Conservation (phyloP, 805 yeast species). For the Metschnikowia gruessii region DNA sequence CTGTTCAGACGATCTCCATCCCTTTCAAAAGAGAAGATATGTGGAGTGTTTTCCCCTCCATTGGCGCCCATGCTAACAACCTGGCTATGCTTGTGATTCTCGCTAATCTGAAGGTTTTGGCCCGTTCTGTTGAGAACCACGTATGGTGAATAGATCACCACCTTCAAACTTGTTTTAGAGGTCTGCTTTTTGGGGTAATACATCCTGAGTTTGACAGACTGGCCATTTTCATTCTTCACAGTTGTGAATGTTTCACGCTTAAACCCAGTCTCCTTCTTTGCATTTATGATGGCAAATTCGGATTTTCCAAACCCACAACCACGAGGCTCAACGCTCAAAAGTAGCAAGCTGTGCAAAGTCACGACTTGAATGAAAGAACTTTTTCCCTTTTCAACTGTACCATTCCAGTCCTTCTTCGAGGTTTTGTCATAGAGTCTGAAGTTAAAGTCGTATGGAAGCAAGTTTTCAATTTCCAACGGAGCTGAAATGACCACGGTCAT, state of each 20-base stretch:
- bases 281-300: slow-evolving; percentile 71
- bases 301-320: slow-evolving; percentile 60
- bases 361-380: slow-evolving; percentile 79
- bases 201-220: slow-evolving; percentile 57
- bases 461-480: slow-evolving; percentile 80
- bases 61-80: slow-evolving; percentile 7
- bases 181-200: slow-evolving; percentile 55
- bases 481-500: slow-evolving; percentile 75
- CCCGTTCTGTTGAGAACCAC: slow-evolving; percentile 80
- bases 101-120: slow-evolving; percentile 54
- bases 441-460: slow-evolving; percentile 76
- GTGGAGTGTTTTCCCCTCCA: slow-evolving; percentile 43
- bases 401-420: slow-evolving; percentile 63
- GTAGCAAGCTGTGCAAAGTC: slow-evolving; percentile 63
- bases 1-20: slow-evolving; percentile 58
- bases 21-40: slow-evolving; percentile 79
- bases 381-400: slow-evolving; percentile 59
- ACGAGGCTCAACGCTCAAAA: slow-evolving; percentile 66
- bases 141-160: slow-evolving; percentile 81
- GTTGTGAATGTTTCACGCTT: slow-evolving; percentile 52
- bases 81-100: slow-evolving; percentile 43
- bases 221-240: slow-evolving; percentile 62
- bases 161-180: slow-evolving; percentile 57
- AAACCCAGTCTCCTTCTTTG: slow-evolving; percentile 53
- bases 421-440: slow-evolving; percentile 77